A percentile compares a stretch with the other conserved stretches of the same genome.
phyloP scores from a whole-genome alignment of 2,329 filamentous ascomycete genomes.

The Cladosporium oxysporum region DNA sequence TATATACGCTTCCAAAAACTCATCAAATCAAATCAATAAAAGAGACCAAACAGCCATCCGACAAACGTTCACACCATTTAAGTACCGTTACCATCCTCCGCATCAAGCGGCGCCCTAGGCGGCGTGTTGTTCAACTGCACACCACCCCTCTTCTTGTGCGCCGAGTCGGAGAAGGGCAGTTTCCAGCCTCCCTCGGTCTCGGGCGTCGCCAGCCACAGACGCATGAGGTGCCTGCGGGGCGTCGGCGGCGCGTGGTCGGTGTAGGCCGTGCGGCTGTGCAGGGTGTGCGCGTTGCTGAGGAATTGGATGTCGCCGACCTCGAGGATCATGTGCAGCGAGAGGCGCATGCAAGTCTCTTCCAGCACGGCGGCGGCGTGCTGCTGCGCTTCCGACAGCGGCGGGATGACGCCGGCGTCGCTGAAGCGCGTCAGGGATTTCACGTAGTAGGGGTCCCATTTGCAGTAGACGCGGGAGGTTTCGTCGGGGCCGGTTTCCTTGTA shows the following conservation, averaged over 20 bases:
- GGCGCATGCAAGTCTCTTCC: constrained; percentile 72
- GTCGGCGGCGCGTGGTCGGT: constrained; percentile 68
- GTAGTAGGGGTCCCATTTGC: constrained; percentile 91
- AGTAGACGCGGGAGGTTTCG: constrained; percentile 63
- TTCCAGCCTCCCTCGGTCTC: constrained; percentile 83
- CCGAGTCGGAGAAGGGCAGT: constrained; percentile 76
- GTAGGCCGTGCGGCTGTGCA: constrained; percentile 82
- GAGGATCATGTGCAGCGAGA: constrained; percentile 80
- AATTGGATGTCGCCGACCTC: constrained; percentile 90
- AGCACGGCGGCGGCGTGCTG: constrained; percentile 66
- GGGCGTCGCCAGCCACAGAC: constrained; percentile 81
- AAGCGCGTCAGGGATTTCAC: constrained; percentile 75
- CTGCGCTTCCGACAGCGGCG: constrained; percentile 69
- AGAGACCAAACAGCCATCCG: background rate
- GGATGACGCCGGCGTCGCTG: constrained; percentile 71
- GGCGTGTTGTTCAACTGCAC: constrained; percentile 83
- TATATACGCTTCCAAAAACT: background rate
- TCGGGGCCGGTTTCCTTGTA: constrained; percentile 72
- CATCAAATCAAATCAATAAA: background rate
- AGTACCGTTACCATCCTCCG: constrained; percentile 50
- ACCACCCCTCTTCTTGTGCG: constrained; percentile 83
- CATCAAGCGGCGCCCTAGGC: constrained; percentile 74
- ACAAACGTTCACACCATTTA: background rate
- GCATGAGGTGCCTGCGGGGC: constrained; percentile 75
- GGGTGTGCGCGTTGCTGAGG: constrained; percentile 73